Conservation (phyloP, 2,329 filamentous ascomycete genomes). For the Penicillium aurantiogriseum region DNA sequence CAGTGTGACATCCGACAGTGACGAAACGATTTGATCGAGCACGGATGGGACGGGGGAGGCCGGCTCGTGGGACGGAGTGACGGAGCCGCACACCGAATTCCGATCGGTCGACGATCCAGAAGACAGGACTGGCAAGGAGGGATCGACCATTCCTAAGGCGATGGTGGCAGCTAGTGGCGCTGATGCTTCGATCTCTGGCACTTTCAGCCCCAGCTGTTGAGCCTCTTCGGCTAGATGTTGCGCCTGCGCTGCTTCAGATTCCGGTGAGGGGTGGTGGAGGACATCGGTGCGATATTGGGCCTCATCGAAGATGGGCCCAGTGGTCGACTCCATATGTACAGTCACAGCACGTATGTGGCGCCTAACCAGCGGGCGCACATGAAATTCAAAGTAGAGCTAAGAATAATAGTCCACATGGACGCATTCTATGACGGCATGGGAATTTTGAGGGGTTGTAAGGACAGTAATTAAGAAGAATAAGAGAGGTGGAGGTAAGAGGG, state of each 20-base stretch:
- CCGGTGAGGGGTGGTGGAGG: conserved; percentile 33
- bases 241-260: conserved; percentile 40
- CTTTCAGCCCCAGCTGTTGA: conserved; percentile 37
- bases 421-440: conserved; percentile 31
- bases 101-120: conserved; percentile 35
- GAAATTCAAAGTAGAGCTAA: conserved; percentile 6
- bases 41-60: conserved; percentile 15
- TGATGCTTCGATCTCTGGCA: conserved; percentile 33
- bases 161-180: conserved; percentile 39
- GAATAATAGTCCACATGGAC: conserved; percentile 31
- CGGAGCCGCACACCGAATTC: conserved; percentile 28
- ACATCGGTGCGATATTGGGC: conserved; percentile 40
- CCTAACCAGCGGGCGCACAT: conserved; percentile 27
- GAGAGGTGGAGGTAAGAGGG: conserved; percentile 1
- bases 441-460: conserved; percentile 7
- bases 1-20: conserved; percentile 35
- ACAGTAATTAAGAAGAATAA: background rate
- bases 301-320: conserved; percentile 32
- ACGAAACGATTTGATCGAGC: conserved; percentile 32
- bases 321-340: conserved; percentile 26
- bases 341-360: conserved; percentile 10
- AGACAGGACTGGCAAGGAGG: conserved; percentile 35
- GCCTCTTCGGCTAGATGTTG: conserved; percentile 40
- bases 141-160: conserved; percentile 35
- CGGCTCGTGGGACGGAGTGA: conserved; percentile 25